Base-by-base conservation (phyloP, 441 rosid species). In the Biscutella laevigata region DNA sequence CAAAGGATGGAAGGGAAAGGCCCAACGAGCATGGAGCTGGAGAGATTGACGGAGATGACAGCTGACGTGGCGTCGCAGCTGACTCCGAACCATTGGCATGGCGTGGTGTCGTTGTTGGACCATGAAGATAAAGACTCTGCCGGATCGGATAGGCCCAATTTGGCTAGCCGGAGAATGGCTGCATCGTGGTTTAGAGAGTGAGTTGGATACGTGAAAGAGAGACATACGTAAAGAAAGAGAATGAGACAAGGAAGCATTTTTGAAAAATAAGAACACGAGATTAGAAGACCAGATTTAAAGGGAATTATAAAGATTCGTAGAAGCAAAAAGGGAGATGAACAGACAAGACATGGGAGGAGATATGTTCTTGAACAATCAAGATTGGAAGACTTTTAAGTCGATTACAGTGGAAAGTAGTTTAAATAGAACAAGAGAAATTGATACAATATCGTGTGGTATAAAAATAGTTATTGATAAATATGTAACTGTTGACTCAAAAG, bases 1-100 rank as follows among this genome's bases (percentile, higher is more conserved):
- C 88, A 81, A 40, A 81, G 51, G 69, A 68, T 26, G 55, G 74
- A 48, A 7, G 91, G 84, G 69, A 83, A 75, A 26, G 83, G 76
- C 0, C 84, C 87, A 11, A 21, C 34, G 56, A 83, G 77, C 53
- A 49, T 53, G 20, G 42, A 44, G 36, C 53, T n/a, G 4, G 83
- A 60, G 53, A 83, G 73, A 57, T 80, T 22, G 38, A 80, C 35
- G 38, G 83, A 68, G 39, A 36, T 8, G 58, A 83, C 83, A 4
- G 67, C 14, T 39, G 66, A 50, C 2, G 43, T 12, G 0, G 39
- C 14, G 36, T 77, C 71, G 74, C 90, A 83, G 26, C 50, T 21
- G 55, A 83, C 58, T 29, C 90, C 86, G 6, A 3, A 4, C 89
- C 89, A 82, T 5, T 46, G 32, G 60, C 89, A 82, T 0, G 86